Base-by-base conservation (phyloP, 2,329 filamentous ascomycete species). In the Ophiostoma himal-ulmi region DNA sequence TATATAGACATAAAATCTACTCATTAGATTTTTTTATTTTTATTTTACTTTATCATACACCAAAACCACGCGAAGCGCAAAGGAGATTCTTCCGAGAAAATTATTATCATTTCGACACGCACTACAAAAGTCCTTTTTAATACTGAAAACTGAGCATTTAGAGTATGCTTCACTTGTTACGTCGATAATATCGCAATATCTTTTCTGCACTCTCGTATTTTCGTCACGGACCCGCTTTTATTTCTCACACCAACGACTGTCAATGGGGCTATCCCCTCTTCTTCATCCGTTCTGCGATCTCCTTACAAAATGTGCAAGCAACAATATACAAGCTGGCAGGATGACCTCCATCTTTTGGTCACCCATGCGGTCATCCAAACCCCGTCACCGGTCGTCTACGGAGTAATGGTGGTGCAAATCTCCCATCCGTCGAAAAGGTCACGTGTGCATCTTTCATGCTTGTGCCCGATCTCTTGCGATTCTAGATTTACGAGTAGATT, bases 361-460 rank as follows among this genome's bases (percentile, higher is more conserved):
- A n/a, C 14, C 41, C 41, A 14, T 5, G 30, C 22, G 10, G 10
- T 11, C 57, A 36, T 5, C 57, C 26, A 26, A 60, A 60, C 4
- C 11, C 26, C 26, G 54, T 34, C 13, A 62, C 52, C 52, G 52
- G 52, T 26, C n/a, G 37, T 48, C 44, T 41, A 30, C 30, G 30
- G 30, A 30, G 30, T 17, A 7, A 11, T 44, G 52, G 52, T 36
- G 6, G 37, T 39, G n/a, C 20, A 57, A 26, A 57, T 57, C 52
- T n/a, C n/a, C n/a, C n/a, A n/a, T n/a, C 52, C 26, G 52, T 26
- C 52, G 52, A 26, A 11, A 57, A 30, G 22, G 34, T 70, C 68
- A 70, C 68, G 68, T 70, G 68, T 22, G 41, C 26, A 6, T 7
- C 3, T 64, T 13, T 48, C 26, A 44, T 69, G 57, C 39, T 7